Percentiles rank a stretch among this genome's conserved stretches.
Conservation (phyloP, 2,329 filamentous ascomycete species). For the Aspergillus pseudonomiae region DNA sequence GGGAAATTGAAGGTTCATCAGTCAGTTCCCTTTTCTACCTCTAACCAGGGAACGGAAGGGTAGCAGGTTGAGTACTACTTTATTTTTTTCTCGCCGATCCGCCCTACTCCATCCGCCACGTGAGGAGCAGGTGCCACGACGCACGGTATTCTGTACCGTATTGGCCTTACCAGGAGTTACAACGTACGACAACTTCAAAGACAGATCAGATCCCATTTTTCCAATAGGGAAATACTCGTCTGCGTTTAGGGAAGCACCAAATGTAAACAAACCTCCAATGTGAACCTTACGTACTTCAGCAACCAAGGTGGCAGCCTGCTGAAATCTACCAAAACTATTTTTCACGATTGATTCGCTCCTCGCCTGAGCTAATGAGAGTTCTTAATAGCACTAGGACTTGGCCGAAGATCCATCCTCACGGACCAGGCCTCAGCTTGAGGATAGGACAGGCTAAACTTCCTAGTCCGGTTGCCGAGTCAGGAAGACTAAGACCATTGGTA, state of each 20-base stretch:
- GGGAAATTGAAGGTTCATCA: neutral
- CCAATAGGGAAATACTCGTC: neutral
- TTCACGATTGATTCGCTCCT: neutral
- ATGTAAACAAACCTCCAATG: neutral
- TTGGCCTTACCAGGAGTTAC: neutral
- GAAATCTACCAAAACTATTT: neutral
- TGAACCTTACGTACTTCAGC: neutral
- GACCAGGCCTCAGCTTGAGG: constrained; percentile 3
- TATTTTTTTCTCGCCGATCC: neutral
- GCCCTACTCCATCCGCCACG: neutral
- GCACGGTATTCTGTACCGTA: neutral
- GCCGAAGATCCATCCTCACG: constrained; percentile 13
- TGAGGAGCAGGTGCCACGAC: constrained; percentile 1
- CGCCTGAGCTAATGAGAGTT: neutral
- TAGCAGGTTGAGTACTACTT: neutral
- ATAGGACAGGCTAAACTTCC: neutral
- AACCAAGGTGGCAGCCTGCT: neutral
- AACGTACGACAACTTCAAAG: neutral
- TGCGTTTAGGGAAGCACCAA: neutral
- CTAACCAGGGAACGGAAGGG: neutral
- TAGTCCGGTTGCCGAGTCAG: neutral
- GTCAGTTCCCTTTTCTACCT: neutral
- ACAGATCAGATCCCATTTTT: neutral
- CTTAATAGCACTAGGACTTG: constrained; percentile 13
- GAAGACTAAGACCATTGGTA: neutral